Evolutionary conservation across 345 rosid genomes (phyloP), one percentile per base, ranked within the genome.

Genomic region (Syzygium aromaticum): DNA sequence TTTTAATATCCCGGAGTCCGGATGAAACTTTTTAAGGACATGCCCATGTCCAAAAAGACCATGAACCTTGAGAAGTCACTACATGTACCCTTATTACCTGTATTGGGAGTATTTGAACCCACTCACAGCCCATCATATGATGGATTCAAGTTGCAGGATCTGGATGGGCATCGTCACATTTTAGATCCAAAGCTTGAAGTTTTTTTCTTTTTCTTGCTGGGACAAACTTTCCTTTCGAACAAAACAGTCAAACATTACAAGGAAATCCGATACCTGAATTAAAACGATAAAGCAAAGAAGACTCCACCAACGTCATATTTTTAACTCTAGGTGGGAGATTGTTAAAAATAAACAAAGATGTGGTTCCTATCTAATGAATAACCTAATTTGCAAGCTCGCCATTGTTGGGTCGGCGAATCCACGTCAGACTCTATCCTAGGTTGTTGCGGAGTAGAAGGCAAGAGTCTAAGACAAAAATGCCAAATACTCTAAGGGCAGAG

Each of bases 261-360:
- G 46, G 80, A 73, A 33, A 33, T 1, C 0, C 0, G 10, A 1
- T 33, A 33, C 4, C 7, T 9, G 27, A 46, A 8, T 33, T 19
- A 33, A 8, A 33, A 30, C 3, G 13, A 67, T 33, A 33, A 5
- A 17, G 46, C 2, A 30, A 67, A 33, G 23, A 67, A 67, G 43
- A 33, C 43, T 30, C 46, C 43, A 33, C 23, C 12, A 33, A 30
- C 23, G 17, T 5, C 16, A 16, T 5, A 67, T 30, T 33, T 64
- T 67, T 16, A 67, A 67, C 46, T 8, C 78, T 1, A 0, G 23
- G 17, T 9, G 43, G 1, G 78, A 67, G 23, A 67, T 30, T 67
- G 23, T 16, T 67, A 67, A 67, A 67, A 14, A 67, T 8, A 67
- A 16, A 67, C 21, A 43, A 67, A 33, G 46, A 33, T 3, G 23